These are phyloP conservation scores for Infundibulicybe gibba DNA, from an alignment of 768 basidiomycete species.

Conservation along the genomic window DNA sequence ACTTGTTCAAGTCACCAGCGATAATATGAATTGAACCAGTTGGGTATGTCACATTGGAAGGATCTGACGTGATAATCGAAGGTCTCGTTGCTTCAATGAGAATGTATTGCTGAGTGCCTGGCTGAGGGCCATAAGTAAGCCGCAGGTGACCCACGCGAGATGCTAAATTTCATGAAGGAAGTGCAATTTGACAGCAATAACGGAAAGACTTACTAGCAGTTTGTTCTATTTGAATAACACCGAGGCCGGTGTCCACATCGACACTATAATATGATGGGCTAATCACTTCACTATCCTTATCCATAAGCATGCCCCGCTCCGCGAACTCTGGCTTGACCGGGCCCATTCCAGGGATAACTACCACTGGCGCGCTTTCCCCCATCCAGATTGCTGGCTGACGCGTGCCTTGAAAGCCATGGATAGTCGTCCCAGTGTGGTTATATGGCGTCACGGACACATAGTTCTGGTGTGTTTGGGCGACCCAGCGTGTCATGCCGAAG, in stretches of 20 bases:
- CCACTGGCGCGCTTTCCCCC: slow-evolving; percentile 50
- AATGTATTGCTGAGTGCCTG: slow-evolving; percentile 44
- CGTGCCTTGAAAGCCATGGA: slow-evolving; percentile 60
- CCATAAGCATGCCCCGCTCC: slow-evolving; percentile 52
- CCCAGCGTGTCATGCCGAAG: slow-evolving; percentile 68
- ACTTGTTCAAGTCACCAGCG: neutral
- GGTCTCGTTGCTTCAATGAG: slow-evolving; percentile 66
- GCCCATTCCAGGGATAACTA: slow-evolving; percentile 37
- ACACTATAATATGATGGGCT: slow-evolving; percentile 57
- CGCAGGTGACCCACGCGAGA: slow-evolving; percentile 74
- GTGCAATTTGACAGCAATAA: neutral
- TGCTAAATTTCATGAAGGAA: slow-evolving; percentile 1
- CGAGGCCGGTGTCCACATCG: slow-evolving; percentile 46
- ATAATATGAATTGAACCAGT: slow-evolving; percentile 44
- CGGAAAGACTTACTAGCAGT: slow-evolving; percentile 48
- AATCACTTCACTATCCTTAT: slow-evolving; percentile 48
- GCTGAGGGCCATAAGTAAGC: slow-evolving; percentile 50
- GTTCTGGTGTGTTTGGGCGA: slow-evolving; percentile 55
- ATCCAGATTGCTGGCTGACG: slow-evolving; percentile 71
- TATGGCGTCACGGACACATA: slow-evolving; percentile 53
- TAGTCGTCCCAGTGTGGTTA: slow-evolving; percentile 34
- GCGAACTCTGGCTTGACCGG: slow-evolving; percentile 51
- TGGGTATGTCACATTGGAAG: slow-evolving; percentile 48
- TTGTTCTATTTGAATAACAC: slow-evolving; percentile 56
- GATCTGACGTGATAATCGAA: slow-evolving; percentile 52